Evolutionary conservation across 441 rosid species (phyloP).

Genomic region (Eutrema salsugineum): DNA sequence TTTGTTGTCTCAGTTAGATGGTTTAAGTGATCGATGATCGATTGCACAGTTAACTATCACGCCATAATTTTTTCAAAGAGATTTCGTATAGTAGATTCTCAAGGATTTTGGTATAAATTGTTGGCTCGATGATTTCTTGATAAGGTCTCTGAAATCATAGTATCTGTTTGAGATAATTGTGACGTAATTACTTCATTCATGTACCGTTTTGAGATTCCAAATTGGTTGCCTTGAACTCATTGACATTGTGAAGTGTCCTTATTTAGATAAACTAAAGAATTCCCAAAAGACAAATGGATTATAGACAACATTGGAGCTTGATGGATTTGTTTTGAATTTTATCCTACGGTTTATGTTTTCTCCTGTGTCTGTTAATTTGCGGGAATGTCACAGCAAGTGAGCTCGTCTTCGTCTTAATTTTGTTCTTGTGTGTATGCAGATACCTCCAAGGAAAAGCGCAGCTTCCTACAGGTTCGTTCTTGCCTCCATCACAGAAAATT

Average conservation of each 20-base stretch:
- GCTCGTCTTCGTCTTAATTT: neutral
- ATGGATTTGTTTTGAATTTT: neutral
- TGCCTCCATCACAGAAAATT: neutral
- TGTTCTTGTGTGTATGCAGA: conserved; percentile 55
- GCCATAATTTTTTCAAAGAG: neutral
- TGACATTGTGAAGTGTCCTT: neutral
- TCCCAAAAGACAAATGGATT: neutral
- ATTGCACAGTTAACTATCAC: neutral
- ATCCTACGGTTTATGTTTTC: neutral
- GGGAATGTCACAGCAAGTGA: neutral
- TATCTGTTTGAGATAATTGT: neutral
- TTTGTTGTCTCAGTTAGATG: neutral
- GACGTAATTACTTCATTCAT: neutral
- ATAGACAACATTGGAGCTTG: neutral
- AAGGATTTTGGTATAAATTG: neutral
- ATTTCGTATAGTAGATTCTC: neutral
- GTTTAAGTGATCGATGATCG: neutral
- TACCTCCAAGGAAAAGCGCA: conserved; percentile 94
- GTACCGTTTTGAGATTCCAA: neutral
- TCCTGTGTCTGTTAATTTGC: neutral
- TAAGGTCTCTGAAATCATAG: neutral
- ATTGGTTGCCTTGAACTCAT: neutral
- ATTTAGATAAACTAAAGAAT: neutral
- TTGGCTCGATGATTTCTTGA: neutral
- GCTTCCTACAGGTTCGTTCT: conserved; percentile 87